Conservation (phyloP, 2,329 filamentous ascomycete species). For the Claviceps cyperi region DNA sequence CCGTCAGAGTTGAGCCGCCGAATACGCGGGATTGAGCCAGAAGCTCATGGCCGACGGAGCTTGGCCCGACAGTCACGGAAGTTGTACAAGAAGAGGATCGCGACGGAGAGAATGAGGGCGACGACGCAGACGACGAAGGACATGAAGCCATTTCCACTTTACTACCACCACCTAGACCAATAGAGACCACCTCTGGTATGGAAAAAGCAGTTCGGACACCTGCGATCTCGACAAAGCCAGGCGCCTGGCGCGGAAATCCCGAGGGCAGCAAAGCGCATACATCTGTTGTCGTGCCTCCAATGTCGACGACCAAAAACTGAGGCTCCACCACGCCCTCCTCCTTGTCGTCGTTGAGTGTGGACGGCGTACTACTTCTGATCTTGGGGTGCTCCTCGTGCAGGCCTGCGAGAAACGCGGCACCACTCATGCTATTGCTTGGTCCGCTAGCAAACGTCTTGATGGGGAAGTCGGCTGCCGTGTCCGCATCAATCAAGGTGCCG, state of each 20-base stretch:
- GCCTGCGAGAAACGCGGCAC: constrained; percentile 38
- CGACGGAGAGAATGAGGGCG: not conserved
- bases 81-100: constrained; percentile 12
- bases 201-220: constrained; percentile 46
- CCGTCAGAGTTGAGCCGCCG: constrained; percentile 37
- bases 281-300: constrained; percentile 48
- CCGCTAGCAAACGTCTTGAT: constrained; percentile 40
- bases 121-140: not conserved
- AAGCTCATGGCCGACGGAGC: constrained; percentile 39
- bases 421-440: constrained; percentile 38
- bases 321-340: constrained; percentile 8
- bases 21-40: constrained; percentile 33
- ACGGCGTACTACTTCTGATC: too few species aligned
- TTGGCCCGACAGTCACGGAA: constrained; percentile 35
- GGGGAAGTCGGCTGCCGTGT: constrained; percentile 31
- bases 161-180: constrained; percentile 41
- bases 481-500: constrained; percentile 34
- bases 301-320: constrained; percentile 37
- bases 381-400: constrained; percentile 18
- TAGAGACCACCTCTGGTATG: constrained; percentile 39
- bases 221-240: constrained; percentile 41
- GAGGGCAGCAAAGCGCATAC: constrained; percentile 41
- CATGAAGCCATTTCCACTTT: constrained; percentile 15
- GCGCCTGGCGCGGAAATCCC: constrained; percentile 45
- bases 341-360: not conserved